Base-by-base conservation (phyloP, 176 grass and related monocot species). In the Calamus simplicifolius region DNA sequence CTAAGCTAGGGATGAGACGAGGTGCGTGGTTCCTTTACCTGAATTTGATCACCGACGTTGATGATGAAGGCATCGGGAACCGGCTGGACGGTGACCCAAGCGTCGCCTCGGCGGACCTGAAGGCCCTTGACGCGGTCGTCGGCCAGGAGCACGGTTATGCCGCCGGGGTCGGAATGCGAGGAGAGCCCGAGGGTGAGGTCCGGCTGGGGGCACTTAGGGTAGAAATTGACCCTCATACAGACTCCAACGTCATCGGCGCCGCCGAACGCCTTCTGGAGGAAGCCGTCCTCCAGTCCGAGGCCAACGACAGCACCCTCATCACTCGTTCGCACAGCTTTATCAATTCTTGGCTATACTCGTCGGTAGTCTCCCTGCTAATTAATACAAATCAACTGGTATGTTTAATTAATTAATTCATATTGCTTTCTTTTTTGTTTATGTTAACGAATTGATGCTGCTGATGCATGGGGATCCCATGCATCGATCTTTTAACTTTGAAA, bases 81-180 rank as follows among this genome's bases (percentile, higher is more conserved):
- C 1, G 62, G 62, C 38, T 51, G 38, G 1, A 64, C 62, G 35
- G 62, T 64, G 62, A 50, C 18, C 62, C 62, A 64, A 4, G 18
- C 14, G 30, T 26, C 62, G 18, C 19, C 62, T 3, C 13, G 43
- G 13, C 4, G 62, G 16, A 64, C 62, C 62, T 64, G 62, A 5
- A 25, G 38, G 35, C 62, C 62, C 43, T 17, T 49, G 38, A 64
- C 62, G 5, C 18, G 4, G 19, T 64, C 62, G 62, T 64, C 62
- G 43, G 23, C 62, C 2, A 64, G 62, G 19, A 64, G 48, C 10
- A 64, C 43, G 43, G 62, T 3, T 4, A 64, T 28, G 48, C 38
- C 62, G 4, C 62, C 62, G 62, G 62, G 35, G 48, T 64, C 62
- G n/a, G 62, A 64, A 25, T 64, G 62, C 17, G 62, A 49, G 43